Evolutionary conservation across 768 basidiomycete species (phyloP).

Genomic region (Suillus hirtellus): DNA sequence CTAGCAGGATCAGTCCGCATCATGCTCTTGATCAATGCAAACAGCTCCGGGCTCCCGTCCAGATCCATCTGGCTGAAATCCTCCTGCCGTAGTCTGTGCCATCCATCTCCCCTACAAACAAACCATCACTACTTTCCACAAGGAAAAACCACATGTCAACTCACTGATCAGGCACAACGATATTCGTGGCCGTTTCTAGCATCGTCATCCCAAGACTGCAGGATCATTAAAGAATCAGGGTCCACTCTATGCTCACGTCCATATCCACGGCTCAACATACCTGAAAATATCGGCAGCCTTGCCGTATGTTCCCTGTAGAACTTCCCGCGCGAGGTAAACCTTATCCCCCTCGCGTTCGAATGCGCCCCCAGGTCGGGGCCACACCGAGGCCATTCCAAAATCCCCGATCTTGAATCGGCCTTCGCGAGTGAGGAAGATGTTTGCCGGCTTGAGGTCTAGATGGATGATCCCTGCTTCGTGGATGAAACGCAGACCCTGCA

Average conservation of each 20-base stretch:
- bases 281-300: conserved; percentile 97
- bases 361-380: conserved; percentile 62
- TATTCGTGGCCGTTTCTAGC: conserved; percentile 93
- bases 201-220: conserved; percentile 91
- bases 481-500: conserved; percentile 83
- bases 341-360: conserved; percentile 98
- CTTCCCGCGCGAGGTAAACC: conserved; percentile 95
- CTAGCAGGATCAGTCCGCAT: conserved; percentile 69
- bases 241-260: neutral
- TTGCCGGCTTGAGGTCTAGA: conserved; percentile 96
- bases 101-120: conserved; percentile 76
- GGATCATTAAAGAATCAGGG: conserved; percentile 18
- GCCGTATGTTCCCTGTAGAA: conserved; percentile 88
- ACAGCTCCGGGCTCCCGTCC: conserved; percentile 62
- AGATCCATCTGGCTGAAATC: conserved; percentile 87
- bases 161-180: conserved; percentile 95
- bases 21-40: conserved; percentile 70
- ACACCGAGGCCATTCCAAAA: conserved; percentile 97
- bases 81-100: conserved; percentile 90
- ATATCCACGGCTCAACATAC: conserved; percentile 46
- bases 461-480: conserved; percentile 89
- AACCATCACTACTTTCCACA: conserved; percentile 15
- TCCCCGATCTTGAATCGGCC: conserved; percentile 97
- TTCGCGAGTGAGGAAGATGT: conserved; percentile 85
- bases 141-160: conserved; percentile 35